Percentiles rank a stretch among this genome's conserved stretches.
These are phyloP conservation scores for Borealophlyctis nickersoniae DNA, from an alignment of 192 early-diverging fungal species.

Conservation along the genomic window DNA sequence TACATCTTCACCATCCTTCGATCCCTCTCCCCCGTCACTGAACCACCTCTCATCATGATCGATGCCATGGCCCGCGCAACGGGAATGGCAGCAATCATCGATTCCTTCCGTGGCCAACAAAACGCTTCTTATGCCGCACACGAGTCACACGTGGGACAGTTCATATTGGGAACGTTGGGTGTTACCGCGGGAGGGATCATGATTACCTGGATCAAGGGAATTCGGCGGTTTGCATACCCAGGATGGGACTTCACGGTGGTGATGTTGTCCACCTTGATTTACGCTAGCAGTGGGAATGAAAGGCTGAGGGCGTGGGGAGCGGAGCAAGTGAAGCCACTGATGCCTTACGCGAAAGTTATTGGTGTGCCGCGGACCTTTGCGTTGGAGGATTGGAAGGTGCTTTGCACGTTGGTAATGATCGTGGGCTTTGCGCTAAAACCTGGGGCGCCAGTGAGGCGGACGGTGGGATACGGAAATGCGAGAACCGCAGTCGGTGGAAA, in stretches of 20 bases:
- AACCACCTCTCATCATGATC: slow-evolving; percentile 15
- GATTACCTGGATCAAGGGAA: slow-evolving; percentile 16
- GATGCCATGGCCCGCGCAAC: slow-evolving; percentile 32
- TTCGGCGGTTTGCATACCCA: slow-evolving; percentile 22
- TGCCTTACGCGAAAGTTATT: not conserved
- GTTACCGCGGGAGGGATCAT: slow-evolving; percentile 37
- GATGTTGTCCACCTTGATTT: slow-evolving; percentile 13
- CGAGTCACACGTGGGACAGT: slow-evolving; percentile 21
- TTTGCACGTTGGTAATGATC: not conserved
- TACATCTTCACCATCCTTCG: slow-evolving; percentile 24
- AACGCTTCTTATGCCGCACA: slow-evolving; percentile 5
- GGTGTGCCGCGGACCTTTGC: not conserved
- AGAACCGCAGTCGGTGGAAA: too few relatives aligned
- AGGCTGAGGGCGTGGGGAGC: not conserved
- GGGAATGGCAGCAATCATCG: slow-evolving; percentile 14
- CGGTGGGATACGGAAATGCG: too few relatives aligned
- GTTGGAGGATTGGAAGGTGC: not conserved
- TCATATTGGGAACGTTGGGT: slow-evolving; percentile 22
- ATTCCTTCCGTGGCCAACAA: slow-evolving; percentile 8
- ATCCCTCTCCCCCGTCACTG: slow-evolving; percentile 8
- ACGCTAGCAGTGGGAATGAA: slow-evolving; percentile 10
- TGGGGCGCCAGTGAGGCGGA: not conserved
- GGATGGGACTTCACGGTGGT: slow-evolving; percentile 35
- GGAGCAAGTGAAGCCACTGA: slow-evolving; percentile 2
- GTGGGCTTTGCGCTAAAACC: slow-evolving; percentile 4